A percentile compares a stretch with the other conserved stretches of the same genome.
Evolutionary conservation across 495 filamentous ascomycete species (phyloP).

Genomic region (Cercophora sp.): DNA sequence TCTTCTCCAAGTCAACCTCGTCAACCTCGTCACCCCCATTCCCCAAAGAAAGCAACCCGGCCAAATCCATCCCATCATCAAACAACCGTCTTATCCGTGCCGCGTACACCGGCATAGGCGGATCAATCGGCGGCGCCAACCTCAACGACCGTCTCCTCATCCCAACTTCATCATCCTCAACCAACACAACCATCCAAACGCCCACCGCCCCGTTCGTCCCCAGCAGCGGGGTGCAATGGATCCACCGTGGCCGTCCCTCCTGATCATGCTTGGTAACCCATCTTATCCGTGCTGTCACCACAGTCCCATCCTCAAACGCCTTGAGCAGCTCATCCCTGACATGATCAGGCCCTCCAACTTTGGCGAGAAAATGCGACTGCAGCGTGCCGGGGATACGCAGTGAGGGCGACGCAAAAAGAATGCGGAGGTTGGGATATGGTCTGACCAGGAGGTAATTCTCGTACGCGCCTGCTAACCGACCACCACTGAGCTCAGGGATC

Average conservation of each 20-base stretch:
- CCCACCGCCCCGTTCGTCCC: constrained; percentile 55
- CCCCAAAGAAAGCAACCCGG: too few species aligned
- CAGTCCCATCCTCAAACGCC: constrained; percentile 52
- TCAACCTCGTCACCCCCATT: too few species aligned
- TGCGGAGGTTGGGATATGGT: constrained; percentile 55
- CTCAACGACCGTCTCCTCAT: not conserved
- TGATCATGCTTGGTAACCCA: constrained; percentile 48
- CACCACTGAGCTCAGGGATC: constrained; percentile 13
- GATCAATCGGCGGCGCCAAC: not conserved
- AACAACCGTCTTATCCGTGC: too few species aligned
- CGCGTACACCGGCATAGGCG: too few species aligned
- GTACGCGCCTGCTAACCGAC: constrained; percentile 41
- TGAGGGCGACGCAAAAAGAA: constrained; percentile 63
- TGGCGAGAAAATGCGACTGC: constrained; percentile 58
- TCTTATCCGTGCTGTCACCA: constrained; percentile 58
- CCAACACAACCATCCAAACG: constrained; percentile 64
- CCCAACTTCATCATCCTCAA: constrained; percentile 43
- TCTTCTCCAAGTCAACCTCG: too few species aligned
- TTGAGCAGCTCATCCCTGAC: constrained; percentile 50
- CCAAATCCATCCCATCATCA: too few species aligned
- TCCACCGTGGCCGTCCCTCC: constrained; percentile 52
- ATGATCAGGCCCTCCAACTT: constrained; percentile 52
- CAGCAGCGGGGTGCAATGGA: constrained; percentile 59
- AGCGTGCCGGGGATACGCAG: constrained; percentile 62
- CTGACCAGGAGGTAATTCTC: constrained; percentile 60